Conservation (phyloP, 257 asterid genomes). For the Solanum sitiens region DNA sequence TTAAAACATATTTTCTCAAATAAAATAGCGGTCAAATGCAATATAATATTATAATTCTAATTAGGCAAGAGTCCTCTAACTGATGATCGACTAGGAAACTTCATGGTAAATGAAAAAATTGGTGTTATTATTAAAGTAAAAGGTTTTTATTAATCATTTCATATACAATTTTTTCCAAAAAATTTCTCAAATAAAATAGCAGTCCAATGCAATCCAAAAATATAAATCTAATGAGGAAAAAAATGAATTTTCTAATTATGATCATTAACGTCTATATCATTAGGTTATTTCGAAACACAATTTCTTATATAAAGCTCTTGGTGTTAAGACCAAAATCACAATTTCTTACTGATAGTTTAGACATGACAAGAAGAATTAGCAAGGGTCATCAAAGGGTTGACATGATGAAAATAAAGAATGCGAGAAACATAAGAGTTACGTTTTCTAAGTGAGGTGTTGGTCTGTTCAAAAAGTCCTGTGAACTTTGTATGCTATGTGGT, state of each 20-base stretch:
- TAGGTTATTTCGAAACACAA: background rate
- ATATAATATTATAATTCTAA: too few species aligned
- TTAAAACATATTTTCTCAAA: too few species aligned
- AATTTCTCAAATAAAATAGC: background rate
- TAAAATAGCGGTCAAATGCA: too few species aligned
- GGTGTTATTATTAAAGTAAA: background rate
- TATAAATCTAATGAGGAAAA: background rate
- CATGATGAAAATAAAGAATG: too few species aligned
- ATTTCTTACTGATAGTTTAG: background rate
- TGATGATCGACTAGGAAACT: background rate
- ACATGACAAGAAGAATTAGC: constrained; percentile 2
- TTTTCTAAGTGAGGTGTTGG: constrained; percentile 9
- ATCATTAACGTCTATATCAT: background rate
- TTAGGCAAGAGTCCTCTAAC: too few species aligned
- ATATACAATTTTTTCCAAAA: background rate
- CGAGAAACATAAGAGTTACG: too few species aligned
- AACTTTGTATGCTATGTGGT: constrained; percentile 19
- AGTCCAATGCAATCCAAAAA: background rate
- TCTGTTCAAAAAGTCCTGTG: constrained; percentile 34
- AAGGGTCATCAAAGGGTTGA: constrained; percentile 28
- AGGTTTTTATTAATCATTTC: background rate
- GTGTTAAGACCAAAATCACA: background rate
- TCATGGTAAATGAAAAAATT: background rate
- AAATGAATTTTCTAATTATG: background rate
- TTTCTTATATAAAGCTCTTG: background rate